These are phyloP conservation scores for Vicia faba DNA, from an alignment of 306 rosid genomes.

Conservation along the genomic window DNA sequence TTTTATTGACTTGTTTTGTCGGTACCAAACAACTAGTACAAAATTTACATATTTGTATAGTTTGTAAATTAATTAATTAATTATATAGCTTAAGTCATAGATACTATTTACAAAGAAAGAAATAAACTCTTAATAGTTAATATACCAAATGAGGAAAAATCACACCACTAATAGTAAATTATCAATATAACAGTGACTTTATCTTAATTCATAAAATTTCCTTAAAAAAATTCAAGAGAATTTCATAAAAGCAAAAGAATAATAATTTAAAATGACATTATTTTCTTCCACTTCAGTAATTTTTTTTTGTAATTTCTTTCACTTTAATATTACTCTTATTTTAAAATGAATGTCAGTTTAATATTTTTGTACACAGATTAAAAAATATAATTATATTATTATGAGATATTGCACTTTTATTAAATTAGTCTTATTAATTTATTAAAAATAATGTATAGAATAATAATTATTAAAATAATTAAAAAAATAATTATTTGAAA, in stretches of 20 bases:
- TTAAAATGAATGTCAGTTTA: too few relatives aligned
- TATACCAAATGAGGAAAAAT: conserved; percentile 23
- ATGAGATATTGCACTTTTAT: too few relatives aligned
- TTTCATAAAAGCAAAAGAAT: not conserved
- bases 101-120: not conserved
- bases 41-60: not conserved
- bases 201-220: not conserved
- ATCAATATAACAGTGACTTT: conserved; percentile 51
- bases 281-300: not conserved
- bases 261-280: conserved; percentile 29
- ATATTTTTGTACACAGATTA: too few relatives aligned
- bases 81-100: not conserved
- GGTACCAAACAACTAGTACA: conserved; percentile 29
- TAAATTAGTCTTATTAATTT: too few relatives aligned
- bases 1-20: conserved; percentile 40
- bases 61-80: not conserved
- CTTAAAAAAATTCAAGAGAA: not conserved
- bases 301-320: not conserved
- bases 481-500: too few relatives aligned
- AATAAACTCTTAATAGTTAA: not conserved
- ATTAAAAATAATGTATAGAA: too few relatives aligned
- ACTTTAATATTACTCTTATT: too few relatives aligned
- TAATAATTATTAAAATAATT: too few relatives aligned
- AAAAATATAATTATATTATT: too few relatives aligned
- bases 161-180: conserved; percentile 10